Evolutionary conservation across 495 filamentous ascomycete species (phyloP), one percentile per base, ranked within the genome.

Genomic region (Baudoinia panamericana): DNA sequence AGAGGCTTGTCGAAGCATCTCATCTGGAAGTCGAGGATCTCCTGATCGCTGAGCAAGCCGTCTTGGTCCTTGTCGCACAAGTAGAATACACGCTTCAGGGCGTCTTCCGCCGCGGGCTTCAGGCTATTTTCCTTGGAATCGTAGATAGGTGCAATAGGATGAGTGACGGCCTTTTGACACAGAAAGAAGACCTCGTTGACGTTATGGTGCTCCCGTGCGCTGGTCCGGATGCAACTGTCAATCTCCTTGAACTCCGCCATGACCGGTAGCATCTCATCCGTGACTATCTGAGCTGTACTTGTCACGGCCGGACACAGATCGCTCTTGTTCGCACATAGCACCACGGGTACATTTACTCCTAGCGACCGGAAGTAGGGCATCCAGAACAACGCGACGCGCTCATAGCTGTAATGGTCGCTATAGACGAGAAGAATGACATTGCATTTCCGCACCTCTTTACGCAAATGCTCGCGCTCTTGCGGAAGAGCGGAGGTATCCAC

Each of bases 181-280:
- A 97, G 73, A 56, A 92, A 94, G 60, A 97, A 94, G 15, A 84
- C 84, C 62, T 97, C 88, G 52, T 93, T 93, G 46, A 96, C 80
- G 62, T 97, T 97, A 42, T 81, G 78, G 51, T 93, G 82, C 55
- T 97, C 87, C 48, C 85, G 76, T 17, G 92, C 90, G 58, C 88
- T 96, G 1, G 87, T 84, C 34, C 90, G 74, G 56, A 97, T 94
- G 59, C 90, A 95, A 1, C 86, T 92, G 53, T 97, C 90, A 33
- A 97, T 94, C 61, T 97, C 90, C 43, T 94, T 90, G 67, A 96
- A 97, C 60, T 97, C 90, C 30, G 81, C 75, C 90, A 97, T 96
- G 49, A 96, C 77, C 2, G 90, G 92, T 36, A 97, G 66, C 92
- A 97, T 97, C 64, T 97, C 90, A 55, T 95, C 87, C 53, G 88